Evolutionary conservation across 2,329 filamentous ascomycete genomes (phyloP).

Genomic region (Setomelanomma holmii): DNA sequence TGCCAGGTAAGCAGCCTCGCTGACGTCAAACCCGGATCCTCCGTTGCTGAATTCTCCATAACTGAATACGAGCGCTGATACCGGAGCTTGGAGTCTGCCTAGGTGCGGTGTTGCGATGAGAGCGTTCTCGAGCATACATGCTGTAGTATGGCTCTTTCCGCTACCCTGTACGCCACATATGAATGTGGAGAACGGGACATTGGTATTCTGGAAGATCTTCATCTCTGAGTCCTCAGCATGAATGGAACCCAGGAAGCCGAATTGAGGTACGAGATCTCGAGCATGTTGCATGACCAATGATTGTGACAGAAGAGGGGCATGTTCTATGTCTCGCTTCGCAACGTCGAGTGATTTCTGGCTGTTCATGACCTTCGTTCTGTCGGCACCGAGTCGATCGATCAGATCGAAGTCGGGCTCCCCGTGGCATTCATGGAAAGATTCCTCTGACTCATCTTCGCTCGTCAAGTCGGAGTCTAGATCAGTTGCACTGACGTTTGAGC

Average conservation of each 20-base stretch:
- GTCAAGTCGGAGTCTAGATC: neutral
- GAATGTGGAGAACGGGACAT: conserved; percentile 53
- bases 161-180: conserved; percentile 70
- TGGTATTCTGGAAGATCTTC: neutral
- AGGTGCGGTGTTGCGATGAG: conserved; percentile 54
- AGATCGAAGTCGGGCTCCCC: neutral
- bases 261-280: conserved; percentile 20
- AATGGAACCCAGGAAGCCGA: conserved; percentile 12
- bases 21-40: conserved; percentile 57
- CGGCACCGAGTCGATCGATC: conserved; percentile 1
- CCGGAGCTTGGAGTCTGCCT: conserved; percentile 57
- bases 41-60: conserved; percentile 57
- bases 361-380: neutral
- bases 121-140: conserved; percentile 58
- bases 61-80: conserved; percentile 67
- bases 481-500: too few species aligned
- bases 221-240: neutral
- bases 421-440: neutral
- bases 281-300: conserved; percentile 6
- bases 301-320: conserved; percentile 14
- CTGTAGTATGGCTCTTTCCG: conserved; percentile 67
- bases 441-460: neutral
- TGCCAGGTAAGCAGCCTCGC: conserved; percentile 65
- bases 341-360: neutral
- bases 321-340: conserved; percentile 8